Evolutionary conservation across 805 yeast genomes (phyloP).

Genomic region (Kuraishia ogatae): DNA sequence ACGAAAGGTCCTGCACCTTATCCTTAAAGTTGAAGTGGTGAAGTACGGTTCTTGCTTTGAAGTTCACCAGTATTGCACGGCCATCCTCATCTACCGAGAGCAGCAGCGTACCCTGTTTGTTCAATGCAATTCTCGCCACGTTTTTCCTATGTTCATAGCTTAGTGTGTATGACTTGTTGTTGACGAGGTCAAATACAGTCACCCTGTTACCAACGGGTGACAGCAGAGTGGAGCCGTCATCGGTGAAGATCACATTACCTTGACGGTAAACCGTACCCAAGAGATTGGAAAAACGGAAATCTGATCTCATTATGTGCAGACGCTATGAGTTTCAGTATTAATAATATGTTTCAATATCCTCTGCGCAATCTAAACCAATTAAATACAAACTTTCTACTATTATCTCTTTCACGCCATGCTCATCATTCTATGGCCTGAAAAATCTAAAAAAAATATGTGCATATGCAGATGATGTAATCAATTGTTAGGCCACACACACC

Average conservation of each 20-base stretch:
- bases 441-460: background rate
- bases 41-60: conserved; percentile 70
- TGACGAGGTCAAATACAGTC: conserved; percentile 75
- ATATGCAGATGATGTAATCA: background rate
- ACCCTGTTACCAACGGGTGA: conserved; percentile 96
- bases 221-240: conserved; percentile 75
- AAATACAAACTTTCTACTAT: too few relatives aligned
- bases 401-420: background rate
- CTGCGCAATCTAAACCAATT: too few relatives aligned
- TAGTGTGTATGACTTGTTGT: conserved; percentile 82
- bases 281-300: conserved; percentile 78
- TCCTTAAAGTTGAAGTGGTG: conserved; percentile 94
- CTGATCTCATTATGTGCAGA: conserved; percentile 62
- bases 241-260: conserved; percentile 82
- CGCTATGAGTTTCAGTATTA: background rate
- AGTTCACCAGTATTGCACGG: conserved; percentile 85
- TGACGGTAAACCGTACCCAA: conserved; percentile 91
- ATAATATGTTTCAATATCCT: too few relatives aligned
- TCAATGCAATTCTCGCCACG: conserved; percentile 70
- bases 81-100: conserved; percentile 87
- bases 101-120: conserved; percentile 71
- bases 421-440: background rate
- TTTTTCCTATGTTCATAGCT: conserved; percentile 89
- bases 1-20: conserved; percentile 61
- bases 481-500: too few relatives aligned